Evolutionary conservation across 768 basidiomycete genomes (phyloP).

Genomic region (Amanita rimosa): DNA sequence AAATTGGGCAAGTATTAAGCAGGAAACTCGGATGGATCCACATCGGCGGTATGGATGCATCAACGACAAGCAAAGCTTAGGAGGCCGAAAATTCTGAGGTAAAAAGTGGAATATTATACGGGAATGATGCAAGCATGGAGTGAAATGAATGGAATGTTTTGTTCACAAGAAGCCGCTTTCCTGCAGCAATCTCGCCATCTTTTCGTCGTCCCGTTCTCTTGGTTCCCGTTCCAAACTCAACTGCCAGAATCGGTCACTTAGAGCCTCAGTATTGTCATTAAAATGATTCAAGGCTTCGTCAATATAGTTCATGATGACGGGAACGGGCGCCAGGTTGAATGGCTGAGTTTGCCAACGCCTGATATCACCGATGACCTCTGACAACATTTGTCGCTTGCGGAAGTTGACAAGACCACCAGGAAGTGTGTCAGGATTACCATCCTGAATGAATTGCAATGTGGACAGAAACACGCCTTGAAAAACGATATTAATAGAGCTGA

Average conservation of each 20-base stretch:
- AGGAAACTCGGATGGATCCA: neutral
- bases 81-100: neutral
- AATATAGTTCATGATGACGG: conserved; percentile 61
- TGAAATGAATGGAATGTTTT: conserved; percentile 7
- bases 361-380: conserved; percentile 96
- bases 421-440: conserved; percentile 84
- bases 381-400: conserved; percentile 87
- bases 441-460: conserved; percentile 95
- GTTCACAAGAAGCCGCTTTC: conserved; percentile 76
- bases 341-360: conserved; percentile 90
- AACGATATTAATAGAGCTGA: conserved; percentile 1
- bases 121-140: neutral
- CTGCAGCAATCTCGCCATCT: conserved; percentile 84
- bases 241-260: conserved; percentile 74
- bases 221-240: conserved; percentile 84
- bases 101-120: neutral
- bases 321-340: conserved; percentile 72
- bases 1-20: neutral
- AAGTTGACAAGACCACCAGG: conserved; percentile 83
- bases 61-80: conserved; percentile 1
- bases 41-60: neutral
- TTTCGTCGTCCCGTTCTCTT: conserved; percentile 91
- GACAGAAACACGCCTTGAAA: conserved; percentile 88
- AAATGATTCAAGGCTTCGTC: conserved; percentile 68
- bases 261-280: conserved; percentile 46